A percentile compares a stretch with the other conserved stretches of the same genome.
phyloP scores from a whole-genome alignment of 257 asterid species.

The Ballota nigra region DNA sequence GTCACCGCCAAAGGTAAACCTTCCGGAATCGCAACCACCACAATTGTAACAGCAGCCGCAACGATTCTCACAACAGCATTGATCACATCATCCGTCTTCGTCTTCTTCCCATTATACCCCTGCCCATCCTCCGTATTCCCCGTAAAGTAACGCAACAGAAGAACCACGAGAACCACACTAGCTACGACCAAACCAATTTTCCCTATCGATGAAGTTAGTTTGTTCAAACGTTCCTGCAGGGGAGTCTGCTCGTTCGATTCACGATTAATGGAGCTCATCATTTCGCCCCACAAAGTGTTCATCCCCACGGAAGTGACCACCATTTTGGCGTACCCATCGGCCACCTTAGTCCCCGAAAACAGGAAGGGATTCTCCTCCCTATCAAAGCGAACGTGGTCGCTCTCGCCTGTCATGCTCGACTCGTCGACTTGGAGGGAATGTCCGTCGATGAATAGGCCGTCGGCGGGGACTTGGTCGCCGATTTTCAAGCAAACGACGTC shows the following conservation, averaged over 20 bases:
- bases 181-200: conserved; percentile 40
- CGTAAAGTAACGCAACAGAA: conserved; percentile 26
- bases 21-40: conserved; percentile 48
- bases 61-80: conserved; percentile 32
- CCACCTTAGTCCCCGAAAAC: conserved; percentile 34
- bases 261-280: conserved; percentile 28
- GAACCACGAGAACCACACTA: conserved; percentile 33
- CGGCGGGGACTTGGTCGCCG: conserved; percentile 47
- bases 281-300: conserved; percentile 35
- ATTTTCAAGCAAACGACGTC: conserved; percentile 36
- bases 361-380: conserved; percentile 17
- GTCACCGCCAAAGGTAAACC: conserved; percentile 42
- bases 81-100: conserved; percentile 24
- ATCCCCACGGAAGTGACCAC: conserved; percentile 29
- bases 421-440: conserved; percentile 39
- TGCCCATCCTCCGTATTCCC: conserved; percentile 27
- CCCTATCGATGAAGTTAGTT: neutral
- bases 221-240: conserved; percentile 13
- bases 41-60: conserved; percentile 42
- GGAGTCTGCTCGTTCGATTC: conserved; percentile 27
- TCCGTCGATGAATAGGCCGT: conserved; percentile 42
- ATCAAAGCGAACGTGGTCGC: conserved; percentile 25
- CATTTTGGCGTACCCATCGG: conserved; percentile 37
- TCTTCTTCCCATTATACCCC: conserved; percentile 26
- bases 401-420: conserved; percentile 41